phyloP scores from a whole-genome alignment of 495 filamentous ascomycete genomes.

The Aspergillus heteromorphus region DNA sequence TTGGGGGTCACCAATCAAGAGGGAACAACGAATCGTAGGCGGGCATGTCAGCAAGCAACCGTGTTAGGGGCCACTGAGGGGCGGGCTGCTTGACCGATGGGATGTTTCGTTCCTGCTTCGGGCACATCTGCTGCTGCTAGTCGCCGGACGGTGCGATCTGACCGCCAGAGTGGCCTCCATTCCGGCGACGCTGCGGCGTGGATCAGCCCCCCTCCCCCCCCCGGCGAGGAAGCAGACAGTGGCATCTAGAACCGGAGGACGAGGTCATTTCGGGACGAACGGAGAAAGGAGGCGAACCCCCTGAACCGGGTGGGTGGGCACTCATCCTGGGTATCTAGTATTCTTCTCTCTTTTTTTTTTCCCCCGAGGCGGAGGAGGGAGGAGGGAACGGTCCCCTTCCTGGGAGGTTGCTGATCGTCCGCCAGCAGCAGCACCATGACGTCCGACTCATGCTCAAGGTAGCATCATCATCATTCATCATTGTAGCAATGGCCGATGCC shows the following conservation, averaged over 20 bases:
- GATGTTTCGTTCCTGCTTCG: conserved; percentile 21
- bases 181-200: conserved; percentile 7
- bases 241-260: not conserved
- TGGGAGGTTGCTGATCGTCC: not conserved
- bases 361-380: too few relatives aligned
- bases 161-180: conserved; percentile 20
- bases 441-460: too few relatives aligned
- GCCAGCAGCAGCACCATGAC: not conserved
- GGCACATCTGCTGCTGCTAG: conserved; percentile 27
- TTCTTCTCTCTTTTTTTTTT: too few relatives aligned
- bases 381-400: not conserved
- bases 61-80: conserved; percentile 13
- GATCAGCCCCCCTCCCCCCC: conserved; percentile 2
- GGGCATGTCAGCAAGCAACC: conserved; percentile 8
- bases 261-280: conserved; percentile 1
- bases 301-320: not conserved
- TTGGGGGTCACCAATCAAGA: conserved; percentile 9
- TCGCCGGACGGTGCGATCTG: conserved; percentile 22
- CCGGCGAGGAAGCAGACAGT: not conserved
- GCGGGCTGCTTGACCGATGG: conserved; percentile 14
- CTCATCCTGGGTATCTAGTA: not conserved
- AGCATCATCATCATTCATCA: too few relatives aligned
- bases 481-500: too few relatives aligned
- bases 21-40: conserved; percentile 12
- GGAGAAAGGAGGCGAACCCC: not conserved